A percentile compares a stretch with the other conserved stretches of the same genome.
Conservation (phyloP, 129 eudicot species). For the Flaveria sonorensis region DNA sequence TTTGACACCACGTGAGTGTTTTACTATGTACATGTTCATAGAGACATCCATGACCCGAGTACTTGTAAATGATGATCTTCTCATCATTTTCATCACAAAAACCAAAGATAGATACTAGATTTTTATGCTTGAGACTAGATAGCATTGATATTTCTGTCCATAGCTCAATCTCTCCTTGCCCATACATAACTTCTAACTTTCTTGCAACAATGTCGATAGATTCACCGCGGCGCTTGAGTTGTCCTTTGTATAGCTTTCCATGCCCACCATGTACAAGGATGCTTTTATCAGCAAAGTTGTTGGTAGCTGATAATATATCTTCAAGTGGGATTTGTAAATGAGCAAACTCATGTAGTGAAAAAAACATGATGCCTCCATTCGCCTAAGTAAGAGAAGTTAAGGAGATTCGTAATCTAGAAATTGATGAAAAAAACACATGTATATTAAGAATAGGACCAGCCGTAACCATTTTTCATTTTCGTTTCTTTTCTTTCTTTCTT, state of each 20-base stretch:
- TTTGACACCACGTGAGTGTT: not conserved
- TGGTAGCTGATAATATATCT: not conserved
- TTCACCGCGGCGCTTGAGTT: not conserved
- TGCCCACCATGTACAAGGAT: not conserved
- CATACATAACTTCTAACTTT: not conserved
- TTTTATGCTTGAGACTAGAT: not conserved
- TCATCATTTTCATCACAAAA: not conserved
- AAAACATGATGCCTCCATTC: not conserved
- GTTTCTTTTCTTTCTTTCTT: too few relatives aligned
- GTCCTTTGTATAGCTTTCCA: not conserved
- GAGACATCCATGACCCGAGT: not conserved
- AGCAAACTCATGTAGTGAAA: not conserved
- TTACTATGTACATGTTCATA: not conserved
- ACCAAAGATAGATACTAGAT: not conserved
- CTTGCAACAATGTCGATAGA: not conserved
- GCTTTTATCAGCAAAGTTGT: not conserved
- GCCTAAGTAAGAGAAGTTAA: not conserved
- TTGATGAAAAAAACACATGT: too few relatives aligned
- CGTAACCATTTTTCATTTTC: too few relatives aligned
- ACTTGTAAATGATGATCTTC: not conserved
- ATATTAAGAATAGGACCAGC: too few relatives aligned
- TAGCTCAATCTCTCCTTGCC: not conserved
- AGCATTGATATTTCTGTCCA: not conserved
- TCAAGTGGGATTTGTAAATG: not conserved
- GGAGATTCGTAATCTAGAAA: too few relatives aligned